Evolutionary conservation across 257 asterid genomes (phyloP).

Genomic region (Striga asiatica): DNA sequence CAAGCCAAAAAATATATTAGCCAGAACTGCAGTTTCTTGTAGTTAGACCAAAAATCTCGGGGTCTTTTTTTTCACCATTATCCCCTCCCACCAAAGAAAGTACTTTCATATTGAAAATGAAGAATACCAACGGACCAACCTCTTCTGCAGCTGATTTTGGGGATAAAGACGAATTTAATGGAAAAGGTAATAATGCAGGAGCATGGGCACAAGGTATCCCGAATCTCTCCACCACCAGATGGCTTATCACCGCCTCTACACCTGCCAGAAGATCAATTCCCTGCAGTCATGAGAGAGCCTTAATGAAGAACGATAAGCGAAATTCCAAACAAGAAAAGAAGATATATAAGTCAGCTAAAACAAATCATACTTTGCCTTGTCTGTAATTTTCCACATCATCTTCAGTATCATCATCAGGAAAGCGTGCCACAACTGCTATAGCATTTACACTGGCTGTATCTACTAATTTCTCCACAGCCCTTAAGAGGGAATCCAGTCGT

Average conservation of each 20-base stretch:
- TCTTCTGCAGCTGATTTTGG: slow-evolving; percentile 94
- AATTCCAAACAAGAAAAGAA: not conserved
- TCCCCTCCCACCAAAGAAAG: too few species aligned
- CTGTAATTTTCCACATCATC: slow-evolving; percentile 56
- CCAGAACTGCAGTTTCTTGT: too few species aligned
- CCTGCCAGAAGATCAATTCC: slow-evolving; percentile 87
- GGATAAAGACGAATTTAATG: slow-evolving; percentile 37
- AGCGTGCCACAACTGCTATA: slow-evolving; percentile 80
- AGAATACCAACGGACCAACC: too few species aligned
- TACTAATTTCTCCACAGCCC: slow-evolving; percentile 59
- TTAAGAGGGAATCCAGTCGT: slow-evolving; percentile 63
- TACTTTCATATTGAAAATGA: too few species aligned
- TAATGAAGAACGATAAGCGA: slow-evolving; percentile 4
- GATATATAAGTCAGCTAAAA: not conserved
- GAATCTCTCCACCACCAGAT: slow-evolving; percentile 64
- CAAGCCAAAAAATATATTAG: too few species aligned
- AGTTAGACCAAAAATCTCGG: too few species aligned
- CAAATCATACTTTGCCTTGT: slow-evolving; percentile 49
- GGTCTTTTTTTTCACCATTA: too few species aligned
- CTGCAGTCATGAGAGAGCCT: slow-evolving; percentile 24
- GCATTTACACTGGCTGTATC: slow-evolving; percentile 53
- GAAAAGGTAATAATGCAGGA: slow-evolving; percentile 62
- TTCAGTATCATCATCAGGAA: slow-evolving; percentile 71
- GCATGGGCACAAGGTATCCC: slow-evolving; percentile 89
- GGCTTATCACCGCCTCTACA: slow-evolving; percentile 90